Base-by-base conservation (phyloP, 345 rosid genomes). In the Eucalyptus caleyi region DNA sequence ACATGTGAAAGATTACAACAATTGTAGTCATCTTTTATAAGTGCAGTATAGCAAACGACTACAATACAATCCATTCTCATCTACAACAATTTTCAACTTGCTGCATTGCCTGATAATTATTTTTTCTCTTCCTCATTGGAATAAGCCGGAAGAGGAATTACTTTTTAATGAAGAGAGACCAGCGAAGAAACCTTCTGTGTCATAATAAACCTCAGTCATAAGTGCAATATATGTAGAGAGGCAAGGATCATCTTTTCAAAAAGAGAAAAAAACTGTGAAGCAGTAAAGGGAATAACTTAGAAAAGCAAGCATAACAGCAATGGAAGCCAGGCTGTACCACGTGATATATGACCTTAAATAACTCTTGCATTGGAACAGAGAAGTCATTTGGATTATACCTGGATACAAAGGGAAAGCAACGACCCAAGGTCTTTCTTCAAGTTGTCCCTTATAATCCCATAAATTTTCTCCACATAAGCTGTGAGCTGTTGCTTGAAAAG, bases 401-500 rank as follows among this genome's bases (percentile, higher is more conserved):
- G 99, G 90, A 98, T 97, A 95, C 99, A 97, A 34, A 95, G 92
- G 88, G 96, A 92, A 92, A 98, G 95, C 47, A 95, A 95, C 89
- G 97, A 95, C 32, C 95, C 92, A 88, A 97, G 92, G 90, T 97
- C 99, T 94, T 96, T 97, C 94, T 98, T 98, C 93, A 98, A 93
- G 93, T 97, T 98, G 93, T 98, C 99, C 87, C 99, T 94, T 89
- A 98, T 94, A 90, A 98, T 98, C 89, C 99, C 99, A 89, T 96
- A 98, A 87, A 98, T 98, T 91, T 96, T 98, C 95, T 98, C 99
- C 88, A 98, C 98, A 89, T 96, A 97, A 11, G 99, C 99, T 40
- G 99, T 98, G 89, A 98, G 97, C 92, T 98, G 99, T 92, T 97
- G 99, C 90, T 97, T 98, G 93, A 98, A 98, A 91, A 98, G 99